These are phyloP conservation scores for Nicotiana otophora DNA, from an alignment of 257 asterid species.

Conservation along the genomic window DNA sequence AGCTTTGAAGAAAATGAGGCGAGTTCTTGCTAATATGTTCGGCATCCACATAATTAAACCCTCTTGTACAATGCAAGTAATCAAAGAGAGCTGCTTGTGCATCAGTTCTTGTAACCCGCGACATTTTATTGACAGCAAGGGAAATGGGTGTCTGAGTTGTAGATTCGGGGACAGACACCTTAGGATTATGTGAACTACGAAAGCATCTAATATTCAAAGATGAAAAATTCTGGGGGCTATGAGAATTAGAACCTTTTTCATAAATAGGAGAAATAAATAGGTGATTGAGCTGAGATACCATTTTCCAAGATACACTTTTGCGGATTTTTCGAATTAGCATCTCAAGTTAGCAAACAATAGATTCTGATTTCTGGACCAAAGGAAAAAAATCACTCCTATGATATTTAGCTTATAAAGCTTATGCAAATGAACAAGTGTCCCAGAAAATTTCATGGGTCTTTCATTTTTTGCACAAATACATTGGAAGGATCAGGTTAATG, in stretches of 20 bases:
- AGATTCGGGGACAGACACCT: conserved; percentile 23
- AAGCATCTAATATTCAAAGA: conserved; percentile 24
- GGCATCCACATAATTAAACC: conserved; percentile 62
- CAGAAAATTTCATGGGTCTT: background rate
- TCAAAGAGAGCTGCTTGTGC: conserved; percentile 80
- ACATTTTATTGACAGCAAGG: conserved; percentile 4
- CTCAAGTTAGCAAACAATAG: background rate
- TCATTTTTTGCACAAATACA: background rate
- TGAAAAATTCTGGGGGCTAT: conserved; percentile 19
- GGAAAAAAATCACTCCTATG: background rate
- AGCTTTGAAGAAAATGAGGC: conserved; percentile 49
- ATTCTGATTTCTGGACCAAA: background rate
- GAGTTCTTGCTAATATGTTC: conserved; percentile 88
- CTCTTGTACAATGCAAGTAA: conserved; percentile 78
- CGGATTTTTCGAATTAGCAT: conserved; percentile 34
- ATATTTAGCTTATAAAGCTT: background rate
- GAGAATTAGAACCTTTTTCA: conserved; percentile 9
- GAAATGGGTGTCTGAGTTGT: conserved; percentile 13
- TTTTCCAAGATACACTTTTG: conserved; percentile 17
- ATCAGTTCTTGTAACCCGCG: conserved; percentile 43
- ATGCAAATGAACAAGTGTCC: background rate
- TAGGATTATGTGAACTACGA: conserved; percentile 11
- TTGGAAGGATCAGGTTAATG: background rate
- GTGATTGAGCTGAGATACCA: conserved; percentile 31
- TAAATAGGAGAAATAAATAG: conserved; percentile 12